Conservation (phyloP, 108 stramenopile genomes). For the Cyclostephanos tholiformis region DNA sequence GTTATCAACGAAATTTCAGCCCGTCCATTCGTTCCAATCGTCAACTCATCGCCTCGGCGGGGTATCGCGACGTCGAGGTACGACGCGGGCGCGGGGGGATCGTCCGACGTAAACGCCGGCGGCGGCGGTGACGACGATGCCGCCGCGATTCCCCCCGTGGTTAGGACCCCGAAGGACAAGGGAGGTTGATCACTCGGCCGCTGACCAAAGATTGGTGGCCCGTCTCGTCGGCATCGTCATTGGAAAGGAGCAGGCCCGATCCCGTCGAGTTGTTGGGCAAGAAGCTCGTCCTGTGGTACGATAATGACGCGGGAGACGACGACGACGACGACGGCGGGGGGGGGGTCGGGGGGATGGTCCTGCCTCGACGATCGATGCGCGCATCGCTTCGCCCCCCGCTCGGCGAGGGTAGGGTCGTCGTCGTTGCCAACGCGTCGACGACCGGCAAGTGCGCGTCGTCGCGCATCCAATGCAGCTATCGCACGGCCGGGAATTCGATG, state of each 20-base stretch:
- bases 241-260: slow-evolving; percentile 15
- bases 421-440: not conserved
- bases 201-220: slow-evolving; percentile 36
- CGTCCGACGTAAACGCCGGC: too few species aligned
- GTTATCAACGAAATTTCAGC: too few species aligned
- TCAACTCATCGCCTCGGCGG: too few species aligned
- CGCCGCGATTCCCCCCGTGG: too few species aligned
- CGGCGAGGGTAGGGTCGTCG: slow-evolving; percentile 40
- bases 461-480: slow-evolving; percentile 40
- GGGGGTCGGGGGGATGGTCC: slow-evolving; percentile 32
- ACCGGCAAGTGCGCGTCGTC: not conserved
- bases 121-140: too few species aligned
- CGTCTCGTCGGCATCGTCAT: slow-evolving; percentile 11
- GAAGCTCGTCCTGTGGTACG: slow-evolving; percentile 29
- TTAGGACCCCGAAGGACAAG: too few species aligned
- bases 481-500: slow-evolving; percentile 48
- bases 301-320: not conserved
- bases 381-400: slow-evolving; percentile 50
- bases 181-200: slow-evolving; percentile 1
- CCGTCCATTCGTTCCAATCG: too few species aligned
- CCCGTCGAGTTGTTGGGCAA: slow-evolving; percentile 14
- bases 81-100: too few species aligned
- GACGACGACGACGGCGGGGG: too few species aligned
- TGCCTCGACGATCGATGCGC: slow-evolving; percentile 41
- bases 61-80: too few species aligned